Evolutionary conservation across 2,329 filamentous ascomycete species (phyloP), one percentile per base, ranked within the genome.

Genomic region (Pestalotiopsis sp.): DNA sequence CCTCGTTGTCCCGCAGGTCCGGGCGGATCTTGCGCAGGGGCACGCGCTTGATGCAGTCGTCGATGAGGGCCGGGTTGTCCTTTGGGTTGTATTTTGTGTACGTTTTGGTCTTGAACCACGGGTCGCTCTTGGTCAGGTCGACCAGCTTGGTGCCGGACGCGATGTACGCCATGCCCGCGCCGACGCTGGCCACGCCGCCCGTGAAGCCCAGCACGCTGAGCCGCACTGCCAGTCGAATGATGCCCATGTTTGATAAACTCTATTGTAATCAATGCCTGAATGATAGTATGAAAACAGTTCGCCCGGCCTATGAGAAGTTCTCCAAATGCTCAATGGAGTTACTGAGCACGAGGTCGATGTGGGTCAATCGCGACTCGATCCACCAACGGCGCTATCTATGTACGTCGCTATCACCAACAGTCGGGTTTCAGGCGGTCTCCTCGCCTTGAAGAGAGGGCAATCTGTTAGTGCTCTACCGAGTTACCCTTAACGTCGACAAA

Each of bases 11-110:
- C 14, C 92, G 79, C 66, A 93, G 80, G 70, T 90, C 86, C 0
- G 91, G 89, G 38, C 87, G 85, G 69, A 94, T 88, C 74, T 89
- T 87, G 60, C 80, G 81, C 62, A 94, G 75, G 0, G 90, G 88
- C 0, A 93, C 83, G 44, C 83, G 84, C 71, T 88, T 87, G 71
- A 92, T 81, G 72, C 87, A 90, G 11, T 91, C 78, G 75, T 94
- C 91, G 67, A 91, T 85, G 0, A 86, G 86, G 0, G 86, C 82
- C 0, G 89, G 86, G 76, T 92, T 92, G 39, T 82, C 79, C 56
- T 85, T 83, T 1, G 88, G 86, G 73, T 93, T 94, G 78, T 86
- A 85, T 68, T 83, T 84, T 62, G 81, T 79, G 80, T 86, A 92
- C 66, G 84, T 78, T 20, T 83, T 81, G 35, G 86, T 86, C 66